Conservation (phyloP, 1,284 basidiomycete genomes). For the Phylloporus sp. region DNA sequence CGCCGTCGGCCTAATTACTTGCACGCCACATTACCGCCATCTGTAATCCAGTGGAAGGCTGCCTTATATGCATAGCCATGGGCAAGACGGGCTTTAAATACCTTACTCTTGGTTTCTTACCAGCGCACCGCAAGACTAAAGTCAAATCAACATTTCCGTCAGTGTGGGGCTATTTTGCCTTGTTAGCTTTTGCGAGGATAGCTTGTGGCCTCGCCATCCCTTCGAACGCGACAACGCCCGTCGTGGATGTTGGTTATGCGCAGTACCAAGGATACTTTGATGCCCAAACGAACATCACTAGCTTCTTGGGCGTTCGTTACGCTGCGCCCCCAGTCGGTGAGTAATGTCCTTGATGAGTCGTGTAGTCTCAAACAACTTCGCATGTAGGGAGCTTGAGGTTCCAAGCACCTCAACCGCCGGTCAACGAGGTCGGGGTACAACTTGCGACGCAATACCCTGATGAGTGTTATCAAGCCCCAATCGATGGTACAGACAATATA, state of each 20-base stretch:
- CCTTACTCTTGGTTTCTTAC: neutral
- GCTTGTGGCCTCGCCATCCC: neutral
- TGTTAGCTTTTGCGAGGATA: neutral
- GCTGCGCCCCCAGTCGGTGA: constrained; percentile 27
- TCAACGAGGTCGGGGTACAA: constrained; percentile 12
- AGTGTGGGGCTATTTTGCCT: neutral
- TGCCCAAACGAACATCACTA: constrained; percentile 15
- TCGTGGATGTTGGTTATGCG: constrained; percentile 27
- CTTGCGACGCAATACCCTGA: constrained; percentile 23
- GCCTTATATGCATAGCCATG: neutral
- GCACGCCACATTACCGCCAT: neutral
- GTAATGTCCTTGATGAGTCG: too few relatives aligned
- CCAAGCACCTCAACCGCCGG: constrained; percentile 23
- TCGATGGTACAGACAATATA: constrained; percentile 14
- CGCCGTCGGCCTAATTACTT: neutral
- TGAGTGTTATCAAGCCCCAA: constrained; percentile 20
- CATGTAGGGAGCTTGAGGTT: constrained; percentile 24
- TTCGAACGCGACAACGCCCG: constrained; percentile 1
- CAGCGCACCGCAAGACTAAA: neutral
- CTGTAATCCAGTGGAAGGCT: neutral
- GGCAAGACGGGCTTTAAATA: neutral
- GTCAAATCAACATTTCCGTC: neutral
- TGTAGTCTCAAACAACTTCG: too few relatives aligned
- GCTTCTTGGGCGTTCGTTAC: constrained; percentile 26
- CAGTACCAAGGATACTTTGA: constrained; percentile 24